Evolutionary conservation across 352 stramenopile species (phyloP), one percentile per base, ranked within the genome.

Genomic region (Pythium utonaiense): DNA sequence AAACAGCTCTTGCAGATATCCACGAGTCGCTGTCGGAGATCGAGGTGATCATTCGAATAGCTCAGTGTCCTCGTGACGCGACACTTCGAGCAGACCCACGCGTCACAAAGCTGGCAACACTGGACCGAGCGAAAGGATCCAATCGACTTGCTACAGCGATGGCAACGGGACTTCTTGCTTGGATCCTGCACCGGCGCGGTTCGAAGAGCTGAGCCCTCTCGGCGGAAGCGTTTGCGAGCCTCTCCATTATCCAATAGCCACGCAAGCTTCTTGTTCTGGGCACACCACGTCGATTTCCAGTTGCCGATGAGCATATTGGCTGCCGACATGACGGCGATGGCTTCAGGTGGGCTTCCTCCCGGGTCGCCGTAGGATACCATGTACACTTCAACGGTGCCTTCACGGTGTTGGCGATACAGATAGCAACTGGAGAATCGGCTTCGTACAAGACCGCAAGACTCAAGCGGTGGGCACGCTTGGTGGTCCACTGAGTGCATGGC

Each of bases 401-500:
- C 55, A 13, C 64, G 52, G 2, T 62, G 36, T 22, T 63, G 24
- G 0, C 34, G 40, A 22, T 62, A 64, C 27, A 70, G 21, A 30
- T 60, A 62, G 22, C 63, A 70, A 4, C 40, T 48, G 14, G 63
- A 66, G 14, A 62, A n/a, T 16, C 53, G 36, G 19, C 31, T 38
- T 5, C 63, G 63, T 1, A 65, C 16, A 22, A 70, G 50, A 2
- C 44, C 51, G 10, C 47, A 21, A 16, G 48, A 41, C 19, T 24
- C 10, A 3, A 70, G 31, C 28, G 25, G 14, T 3, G 40, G 49
- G 45, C 51, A 65, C 36, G 60, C 22, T 1, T 60, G 64, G 41
- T 74, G 42, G 6, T 78, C 72, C 14, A 80, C 57, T 27, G 72
- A 80, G 44, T 80, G 72, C 53, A 71, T 60, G 21, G 73, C 50